Evolutionary conservation across 73 alveolate genomes (phyloP), one percentile per base, ranked within the genome.

Genomic region (Blepharisma japonicum): DNA sequence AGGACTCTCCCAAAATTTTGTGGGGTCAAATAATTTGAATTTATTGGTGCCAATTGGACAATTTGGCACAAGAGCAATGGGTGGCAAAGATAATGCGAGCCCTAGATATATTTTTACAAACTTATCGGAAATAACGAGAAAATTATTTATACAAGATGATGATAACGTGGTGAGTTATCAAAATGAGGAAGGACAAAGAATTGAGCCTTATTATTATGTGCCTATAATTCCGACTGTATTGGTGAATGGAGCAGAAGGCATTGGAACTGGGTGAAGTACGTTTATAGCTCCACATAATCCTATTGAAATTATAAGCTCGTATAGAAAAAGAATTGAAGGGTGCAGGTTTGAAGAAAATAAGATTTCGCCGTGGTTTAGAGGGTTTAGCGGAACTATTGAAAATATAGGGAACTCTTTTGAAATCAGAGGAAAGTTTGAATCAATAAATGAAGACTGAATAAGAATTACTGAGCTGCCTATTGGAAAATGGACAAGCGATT

Each of bases 201-300:
- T 98, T 32, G 99, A 98, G 76, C 99, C 99, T 8, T 96, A 94
- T 68, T 98, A 96, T 94, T 85, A 98, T 89, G 92, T 96, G 47
- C 99, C 99, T 6, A 95, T 97, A 25, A 81, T 98, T 46, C 99
- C 99, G 6, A 91, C 90, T 92, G 80, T 94, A 39, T 86, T 98
- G 54, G 97, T 98, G 18, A 98, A 98, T 86, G 99, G 99, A 39
- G 94, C 98, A 48, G 99, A 96, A 83, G 99, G 99, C 6, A 98
- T 98, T 6, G 99, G 99, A 9, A 98, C 99, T 27, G 99, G 99
- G 23, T 98, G 99, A 99, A 79, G 97, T 21, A 95, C 99, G 11
- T 89, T 79, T 68, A 89, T 96, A 53, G 98, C 98, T 25, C 89
- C 92, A 68, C 95, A 92, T 88, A 91, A 96, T 87, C 99, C 99